Base-by-base conservation (phyloP, 1,139 yeast species). In the Yamadazyma kanchanaburiensis region DNA sequence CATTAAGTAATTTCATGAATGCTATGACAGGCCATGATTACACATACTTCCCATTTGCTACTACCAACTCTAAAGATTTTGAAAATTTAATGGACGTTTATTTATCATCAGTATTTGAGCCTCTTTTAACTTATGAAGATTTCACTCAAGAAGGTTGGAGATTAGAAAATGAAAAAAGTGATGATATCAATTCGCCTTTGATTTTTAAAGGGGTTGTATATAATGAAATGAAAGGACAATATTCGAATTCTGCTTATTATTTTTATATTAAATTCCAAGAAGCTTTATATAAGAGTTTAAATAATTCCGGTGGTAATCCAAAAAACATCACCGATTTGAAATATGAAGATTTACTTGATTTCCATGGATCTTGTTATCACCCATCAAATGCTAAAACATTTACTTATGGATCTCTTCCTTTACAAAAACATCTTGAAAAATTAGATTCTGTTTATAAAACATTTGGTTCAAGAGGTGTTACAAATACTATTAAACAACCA, bases 61-160 rank as follows among this genome's bases (percentile, higher is more conserved):
- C 98, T 2, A 89, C 97, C 4, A 91, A 91, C 52, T 58, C 60
- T 25, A 76, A 75, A 36, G 99, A 91, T 54, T 91, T 75, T 54
- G 73, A 73, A 22, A 94, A 91, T 49, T 68, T 91, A 50, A 81
- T 89, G 75, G 83, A 80, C 39, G 95, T 91, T 6, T 91, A 94
- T 52, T 66, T 89, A 31, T 95, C 91, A 39, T 81, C 96, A 3
- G 91, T 89, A 1, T 74, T 88, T 38, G 80, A 79, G 44, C 98
- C 99, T 5, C 56, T 86, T 30, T 62, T 91, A 38, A 70, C 84
- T 20, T 72, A 75, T 40, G 80, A 81, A 32, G 98, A 94, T 56
- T 91, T 91, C 51, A 70, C 74, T 42, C 98, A 94, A 61, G 99
- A 91, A 60, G 99, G 99, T 22, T 91, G 99, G 99, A 76, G 99